Percentiles rank a stretch among this genome's conserved stretches.
Evolutionary conservation across 1,284 basidiomycete genomes (phyloP).

Genomic region (Rugiboletus extremiorientalis): DNA sequence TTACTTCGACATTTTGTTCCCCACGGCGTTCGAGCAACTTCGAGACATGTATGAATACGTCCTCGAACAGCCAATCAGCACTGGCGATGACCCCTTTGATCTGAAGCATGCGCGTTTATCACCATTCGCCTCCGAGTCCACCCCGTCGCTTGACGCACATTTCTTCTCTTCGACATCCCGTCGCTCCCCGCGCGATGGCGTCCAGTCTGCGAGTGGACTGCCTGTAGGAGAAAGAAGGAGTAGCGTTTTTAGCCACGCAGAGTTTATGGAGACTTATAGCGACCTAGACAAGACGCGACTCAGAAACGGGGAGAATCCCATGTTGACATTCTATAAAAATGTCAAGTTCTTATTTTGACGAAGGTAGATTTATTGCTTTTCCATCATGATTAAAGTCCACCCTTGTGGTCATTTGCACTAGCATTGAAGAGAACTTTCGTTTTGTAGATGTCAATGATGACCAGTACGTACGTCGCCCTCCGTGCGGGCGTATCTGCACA

Average conservation of each 20-base stretch:
- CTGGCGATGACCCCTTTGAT: slow-evolving; percentile 22
- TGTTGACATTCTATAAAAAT: slow-evolving; percentile 87
- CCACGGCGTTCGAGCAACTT: slow-evolving; percentile 86
- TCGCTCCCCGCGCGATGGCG: slow-evolving; percentile 62
- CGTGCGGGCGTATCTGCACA: slow-evolving; percentile 16
- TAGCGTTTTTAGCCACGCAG: slow-evolving; percentile 78
- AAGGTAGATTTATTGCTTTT: not conserved
- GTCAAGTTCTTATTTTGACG: slow-evolving; percentile 79
- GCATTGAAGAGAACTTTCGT: not conserved
- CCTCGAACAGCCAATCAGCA: slow-evolving; percentile 55
- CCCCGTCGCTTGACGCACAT: slow-evolving; percentile 53
- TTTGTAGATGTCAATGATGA: not conserved
- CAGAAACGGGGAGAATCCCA: slow-evolving; percentile 82
- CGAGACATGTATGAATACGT: slow-evolving; percentile 87
- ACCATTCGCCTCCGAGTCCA: slow-evolving; percentile 45
- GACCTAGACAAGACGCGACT: slow-evolving; percentile 67
- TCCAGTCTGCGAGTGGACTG: slow-evolving; percentile 70
- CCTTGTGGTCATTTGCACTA: not conserved
- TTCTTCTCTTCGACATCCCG: slow-evolving; percentile 71
- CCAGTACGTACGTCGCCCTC: too few species aligned
- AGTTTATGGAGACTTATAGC: slow-evolving; percentile 84
- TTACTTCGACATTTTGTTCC: slow-evolving; percentile 99
- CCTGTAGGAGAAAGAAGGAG: slow-evolving; percentile 80
- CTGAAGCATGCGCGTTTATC: slow-evolving; percentile 41
- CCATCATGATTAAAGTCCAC: not conserved